Conservation (phyloP, 2,329 filamentous ascomycete genomes). For the Blastomyces gilchristii region DNA sequence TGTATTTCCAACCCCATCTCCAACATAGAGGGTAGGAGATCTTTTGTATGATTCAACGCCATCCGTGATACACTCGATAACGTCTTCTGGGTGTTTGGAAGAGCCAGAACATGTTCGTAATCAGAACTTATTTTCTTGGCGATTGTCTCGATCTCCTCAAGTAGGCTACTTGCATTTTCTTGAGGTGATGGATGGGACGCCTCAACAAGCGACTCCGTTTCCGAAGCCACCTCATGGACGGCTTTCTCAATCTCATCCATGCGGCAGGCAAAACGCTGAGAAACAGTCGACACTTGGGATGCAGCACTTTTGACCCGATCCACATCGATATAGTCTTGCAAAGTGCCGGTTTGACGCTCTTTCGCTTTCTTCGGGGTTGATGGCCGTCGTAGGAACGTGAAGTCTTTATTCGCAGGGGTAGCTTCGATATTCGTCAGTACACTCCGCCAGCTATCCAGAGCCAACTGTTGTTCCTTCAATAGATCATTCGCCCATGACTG, state of each 20-base stretch:
- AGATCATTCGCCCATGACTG: conserved; percentile 38
- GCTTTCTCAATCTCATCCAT: conserved; percentile 52
- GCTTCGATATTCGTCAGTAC: conserved; percentile 30
- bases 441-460: conserved; percentile 36
- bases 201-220: conserved; percentile 35
- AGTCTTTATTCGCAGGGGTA: conserved; percentile 36
- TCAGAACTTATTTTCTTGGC: conserved; percentile 80
- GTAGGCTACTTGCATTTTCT: conserved; percentile 56
- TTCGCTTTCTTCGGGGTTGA: conserved; percentile 35
- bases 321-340: conserved; percentile 67
- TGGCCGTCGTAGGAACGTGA: conserved; percentile 32
- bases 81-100: conserved; percentile 56
- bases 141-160: conserved; percentile 77
- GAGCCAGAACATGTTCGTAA: conserved; percentile 63
- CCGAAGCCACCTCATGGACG: conserved; percentile 50
- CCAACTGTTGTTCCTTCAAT: conserved; percentile 34
- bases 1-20: conserved; percentile 48
- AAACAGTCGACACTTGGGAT: conserved; percentile 49
- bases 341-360: conserved; percentile 43
- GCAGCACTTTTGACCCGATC: conserved; percentile 64
- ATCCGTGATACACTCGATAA: conserved; percentile 53
- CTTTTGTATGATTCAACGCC: conserved; percentile 53
- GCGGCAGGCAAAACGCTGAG: conserved; percentile 50
- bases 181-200: conserved; percentile 43
- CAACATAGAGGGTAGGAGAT: conserved; percentile 50